These are phyloP conservation scores for Podospora appendiculata DNA, from an alignment of 495 filamentous ascomycete species.

Conservation along the genomic window DNA sequence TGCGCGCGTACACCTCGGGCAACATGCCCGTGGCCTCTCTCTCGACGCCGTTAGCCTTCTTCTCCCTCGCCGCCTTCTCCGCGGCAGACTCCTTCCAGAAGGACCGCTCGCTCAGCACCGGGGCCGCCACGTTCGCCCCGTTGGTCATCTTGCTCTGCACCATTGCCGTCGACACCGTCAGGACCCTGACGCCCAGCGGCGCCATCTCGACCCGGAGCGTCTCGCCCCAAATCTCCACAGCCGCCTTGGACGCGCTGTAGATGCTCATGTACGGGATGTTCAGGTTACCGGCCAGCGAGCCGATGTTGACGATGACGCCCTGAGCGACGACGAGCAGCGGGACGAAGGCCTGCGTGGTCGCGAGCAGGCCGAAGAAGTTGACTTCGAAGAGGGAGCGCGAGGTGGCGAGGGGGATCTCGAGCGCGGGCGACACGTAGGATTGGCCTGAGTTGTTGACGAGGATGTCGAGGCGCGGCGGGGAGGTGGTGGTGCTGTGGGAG, in stretches of 20 bases:
- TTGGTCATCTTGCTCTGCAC: slow-evolving; percentile 14
- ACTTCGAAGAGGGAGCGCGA: slow-evolving; percentile 28
- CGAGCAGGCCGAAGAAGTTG: slow-evolving; percentile 37
- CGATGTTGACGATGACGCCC: slow-evolving; percentile 39
- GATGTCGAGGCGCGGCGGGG: slow-evolving; percentile 16
- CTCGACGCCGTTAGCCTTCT: too few relatives aligned
- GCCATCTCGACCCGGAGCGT: slow-evolving; percentile 38
- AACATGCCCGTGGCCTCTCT: not conserved
- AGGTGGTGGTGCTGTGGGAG: slow-evolving; percentile 19
- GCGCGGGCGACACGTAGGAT: slow-evolving; percentile 21
- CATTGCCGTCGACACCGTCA: slow-evolving; percentile 18
- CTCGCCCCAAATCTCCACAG: slow-evolving; percentile 31
- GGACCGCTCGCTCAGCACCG: slow-evolving; percentile 8
- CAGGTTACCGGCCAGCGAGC: slow-evolving; percentile 34
- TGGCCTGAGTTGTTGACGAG: slow-evolving; percentile 37
- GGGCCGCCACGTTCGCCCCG: slow-evolving; percentile 5
- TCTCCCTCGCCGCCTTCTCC: not conserved
- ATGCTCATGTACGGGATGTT: slow-evolving; percentile 30
- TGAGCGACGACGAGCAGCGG: slow-evolving; percentile 36
- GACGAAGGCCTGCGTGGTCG: slow-evolving; percentile 38
- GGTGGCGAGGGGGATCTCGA: slow-evolving; percentile 24
- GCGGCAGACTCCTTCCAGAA: slow-evolving; percentile 3
- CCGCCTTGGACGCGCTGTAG: slow-evolving; percentile 42
- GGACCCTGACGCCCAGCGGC: slow-evolving; percentile 36
- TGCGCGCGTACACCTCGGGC: not conserved